Percentiles rank a stretch among this genome's conserved stretches.
phyloP scores from a whole-genome alignment of 305 asterid genomes.

The Vinca major region DNA sequence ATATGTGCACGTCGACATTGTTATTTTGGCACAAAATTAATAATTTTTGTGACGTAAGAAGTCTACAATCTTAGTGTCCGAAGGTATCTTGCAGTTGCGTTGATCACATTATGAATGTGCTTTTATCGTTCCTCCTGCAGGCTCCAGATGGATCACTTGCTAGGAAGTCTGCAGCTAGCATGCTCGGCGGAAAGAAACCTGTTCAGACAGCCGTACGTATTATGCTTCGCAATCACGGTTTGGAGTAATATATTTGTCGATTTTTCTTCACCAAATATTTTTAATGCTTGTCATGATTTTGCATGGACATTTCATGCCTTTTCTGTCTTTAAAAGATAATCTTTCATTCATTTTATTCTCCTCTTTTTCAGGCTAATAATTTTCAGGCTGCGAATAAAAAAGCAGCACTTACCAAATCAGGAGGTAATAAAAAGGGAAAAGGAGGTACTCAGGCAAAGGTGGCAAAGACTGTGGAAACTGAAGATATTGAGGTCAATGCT shows the following conservation, averaged over 20 bases:
- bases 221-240: background rate
- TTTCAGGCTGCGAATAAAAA: slow-evolving; percentile 73
- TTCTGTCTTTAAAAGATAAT: background rate
- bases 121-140: slow-evolving; percentile 26
- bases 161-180: slow-evolving; percentile 93
- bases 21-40: background rate
- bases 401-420: slow-evolving; percentile 51
- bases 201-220: slow-evolving; percentile 63
- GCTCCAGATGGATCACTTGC: slow-evolving; percentile 54
- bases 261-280: background rate
- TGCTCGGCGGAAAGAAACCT: slow-evolving; percentile 92
- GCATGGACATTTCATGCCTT: background rate
- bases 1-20: background rate
- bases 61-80: background rate
- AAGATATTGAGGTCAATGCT: slow-evolving; percentile 75
- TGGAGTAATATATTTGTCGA: background rate
- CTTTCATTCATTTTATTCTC: slow-evolving; percentile 5
- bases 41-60: background rate
- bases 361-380: slow-evolving; percentile 6
- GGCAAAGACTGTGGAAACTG: slow-evolving; percentile 60
- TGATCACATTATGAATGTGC: background rate
- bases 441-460: slow-evolving; percentile 58
- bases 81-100: background rate
- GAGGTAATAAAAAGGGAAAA: slow-evolving; percentile 61
- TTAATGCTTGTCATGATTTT: background rate